Conservation (phyloP, 495 filamentous ascomycete species). For the Trichodelitschia bisporula region DNA sequence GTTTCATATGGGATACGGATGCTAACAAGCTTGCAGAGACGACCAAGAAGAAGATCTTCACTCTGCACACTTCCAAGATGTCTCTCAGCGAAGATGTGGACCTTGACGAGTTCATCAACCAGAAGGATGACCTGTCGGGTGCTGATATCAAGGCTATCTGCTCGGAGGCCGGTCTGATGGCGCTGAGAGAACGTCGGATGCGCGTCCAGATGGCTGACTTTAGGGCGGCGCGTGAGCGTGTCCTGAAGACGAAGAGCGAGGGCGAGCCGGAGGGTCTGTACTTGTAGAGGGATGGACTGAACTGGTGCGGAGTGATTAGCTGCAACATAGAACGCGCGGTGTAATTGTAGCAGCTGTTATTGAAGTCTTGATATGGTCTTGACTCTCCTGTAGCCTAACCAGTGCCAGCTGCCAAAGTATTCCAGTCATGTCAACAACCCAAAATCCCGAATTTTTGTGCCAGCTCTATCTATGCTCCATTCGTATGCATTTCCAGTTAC, state of each 20-base stretch:
- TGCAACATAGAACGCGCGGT: no score
- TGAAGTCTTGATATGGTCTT: no score
- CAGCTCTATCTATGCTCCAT: no score
- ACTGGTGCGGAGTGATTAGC: not conserved
- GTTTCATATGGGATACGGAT: not conserved
- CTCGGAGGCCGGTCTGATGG: constrained; percentile 89
- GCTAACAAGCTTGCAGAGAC: constrained; percentile 36
- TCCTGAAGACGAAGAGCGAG: constrained; percentile 97
- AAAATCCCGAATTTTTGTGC: no score
- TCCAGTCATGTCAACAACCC: no score
- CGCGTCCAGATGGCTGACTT: constrained; percentile 98
- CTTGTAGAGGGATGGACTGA: constrained; percentile 35
- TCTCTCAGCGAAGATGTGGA: constrained; percentile 85
- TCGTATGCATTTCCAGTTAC: no score
- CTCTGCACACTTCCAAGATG: constrained; percentile 99
- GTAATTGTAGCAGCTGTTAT: no score
- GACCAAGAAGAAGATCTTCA: constrained; percentile 99
- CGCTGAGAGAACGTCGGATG: constrained; percentile 87
- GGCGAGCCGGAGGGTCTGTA: constrained; percentile 96
- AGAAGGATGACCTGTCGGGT: constrained; percentile 94
- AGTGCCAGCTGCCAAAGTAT: no score
- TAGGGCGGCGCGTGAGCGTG: constrained; percentile 70
- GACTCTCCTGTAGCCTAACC: no score
- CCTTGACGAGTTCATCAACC: constrained; percentile 91
- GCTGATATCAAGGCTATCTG: constrained; percentile 99